A percentile compares a stretch with the other conserved stretches of the same genome.
Evolutionary conservation across 805 yeast species (phyloP).

Genomic region (Teunomyces tritomae): DNA sequence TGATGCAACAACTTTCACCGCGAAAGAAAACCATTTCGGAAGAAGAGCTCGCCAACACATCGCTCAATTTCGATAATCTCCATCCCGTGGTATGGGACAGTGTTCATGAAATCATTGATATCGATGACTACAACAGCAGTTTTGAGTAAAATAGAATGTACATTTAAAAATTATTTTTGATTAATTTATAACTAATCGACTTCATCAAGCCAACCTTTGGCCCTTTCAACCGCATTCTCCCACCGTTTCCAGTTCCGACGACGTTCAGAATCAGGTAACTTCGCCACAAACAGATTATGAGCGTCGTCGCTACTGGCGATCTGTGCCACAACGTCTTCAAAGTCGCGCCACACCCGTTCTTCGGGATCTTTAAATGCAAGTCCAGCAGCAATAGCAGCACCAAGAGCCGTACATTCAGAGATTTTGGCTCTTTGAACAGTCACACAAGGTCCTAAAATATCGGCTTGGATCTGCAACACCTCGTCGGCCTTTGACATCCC

Average conservation of each 20-base stretch:
- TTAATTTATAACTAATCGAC: conserved; percentile 4
- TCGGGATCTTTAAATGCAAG: conserved; percentile 47
- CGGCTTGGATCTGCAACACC: conserved; percentile 92
- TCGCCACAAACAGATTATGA: conserved; percentile 31
- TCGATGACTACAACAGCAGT: conserved; percentile 26
- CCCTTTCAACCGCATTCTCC: conserved; percentile 82
- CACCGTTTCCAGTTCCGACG: conserved; percentile 67
- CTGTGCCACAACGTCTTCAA: conserved; percentile 60
- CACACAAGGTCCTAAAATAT: conserved; percentile 83
- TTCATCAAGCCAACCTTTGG: conserved; percentile 73
- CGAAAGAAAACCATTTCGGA: conserved; percentile 11
- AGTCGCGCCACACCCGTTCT: conserved; percentile 69
- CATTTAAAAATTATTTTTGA: too few relatives aligned
- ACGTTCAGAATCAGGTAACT: conserved; percentile 57
- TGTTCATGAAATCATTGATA: conserved; percentile 11
- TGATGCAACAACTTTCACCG: conserved; percentile 24
- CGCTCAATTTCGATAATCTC: conserved; percentile 27
- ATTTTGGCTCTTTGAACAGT: conserved; percentile 77
- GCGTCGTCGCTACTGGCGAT: conserved; percentile 32
- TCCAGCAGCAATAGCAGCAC: conserved; percentile 96
- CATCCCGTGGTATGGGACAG: conserved; percentile 2
- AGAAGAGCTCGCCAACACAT: conserved; percentile 20
- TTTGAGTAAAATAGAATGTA: conserved; percentile 1
- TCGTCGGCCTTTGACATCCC: conserved; percentile 92
- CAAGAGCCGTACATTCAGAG: conserved; percentile 90